Evolutionary conservation across 441 rosid genomes (phyloP), one percentile per base, ranked within the genome.

Genomic region (Euphorbia schlechtendalii): DNA sequence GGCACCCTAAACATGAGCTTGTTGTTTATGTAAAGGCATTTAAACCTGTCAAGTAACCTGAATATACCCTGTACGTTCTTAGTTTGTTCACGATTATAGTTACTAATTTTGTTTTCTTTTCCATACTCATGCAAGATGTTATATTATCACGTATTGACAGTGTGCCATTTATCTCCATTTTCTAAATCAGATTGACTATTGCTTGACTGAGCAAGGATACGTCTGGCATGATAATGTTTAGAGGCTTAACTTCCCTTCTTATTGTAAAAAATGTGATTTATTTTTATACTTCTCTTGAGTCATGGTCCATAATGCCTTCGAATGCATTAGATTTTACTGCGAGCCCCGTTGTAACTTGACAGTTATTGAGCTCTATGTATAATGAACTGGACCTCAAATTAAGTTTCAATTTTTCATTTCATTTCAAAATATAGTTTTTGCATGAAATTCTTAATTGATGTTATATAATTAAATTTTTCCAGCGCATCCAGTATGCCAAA

Each of bases 401-500:
- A 32, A 40, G 45, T 40, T 12, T 12, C 11, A 40, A 40, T 3
- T 40, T 25, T 38, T 12, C 51, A 4, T 51, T 51, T 38, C n/a
- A n/a, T n/a, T n/a, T n/a, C 17, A 7, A 6, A 27, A 10, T 49
- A 22, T 3, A 56, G 13, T 12, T 59, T 14, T 36, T 61, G 59
- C 58, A 13, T 17, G 27, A 53, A 48, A 74, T 64, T 59, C 57
- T 48, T 20, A 27, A 71, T 1, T 64, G 8, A 65, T 11, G 22
- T 41, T 48, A 18, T 49, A 40, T 71, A 62, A 41, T 69, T 65
- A 51, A 66, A 68, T 70, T 80, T 68, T 59, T 72, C 73, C 84
- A 89, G 98, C 80, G 90, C 49, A 85, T 94, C 69, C 96, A 94
- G 70, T 94, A 84, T 61, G 97, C 97, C 63, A 94, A 86, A 78